Evolutionary conservation across 2,329 filamentous ascomycete genomes (phyloP).

Genomic region (Sporothrix humicola): DNA sequence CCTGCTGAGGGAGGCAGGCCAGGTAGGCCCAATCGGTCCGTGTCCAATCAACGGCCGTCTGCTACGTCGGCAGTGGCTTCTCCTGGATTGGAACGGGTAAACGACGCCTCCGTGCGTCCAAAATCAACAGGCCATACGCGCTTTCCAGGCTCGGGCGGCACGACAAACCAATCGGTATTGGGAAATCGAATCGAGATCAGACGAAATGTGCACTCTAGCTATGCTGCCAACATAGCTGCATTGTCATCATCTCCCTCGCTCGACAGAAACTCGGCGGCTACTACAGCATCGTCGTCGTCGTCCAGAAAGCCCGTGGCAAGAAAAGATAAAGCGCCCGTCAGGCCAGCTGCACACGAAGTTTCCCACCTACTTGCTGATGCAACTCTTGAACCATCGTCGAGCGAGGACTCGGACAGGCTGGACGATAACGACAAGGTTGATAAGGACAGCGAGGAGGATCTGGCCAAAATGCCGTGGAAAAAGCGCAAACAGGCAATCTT

Average conservation of each 20-base stretch:
- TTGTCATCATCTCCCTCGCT: slow-evolving; percentile 12
- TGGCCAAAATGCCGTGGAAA: slow-evolving; percentile 55
- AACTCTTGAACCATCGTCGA: slow-evolving; percentile 35
- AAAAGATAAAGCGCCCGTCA: slow-evolving; percentile 29
- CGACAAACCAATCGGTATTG: not conserved
- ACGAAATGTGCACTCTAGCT: slow-evolving; percentile 36
- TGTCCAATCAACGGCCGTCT: slow-evolving; percentile 32
- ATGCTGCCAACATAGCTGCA: slow-evolving; percentile 4
- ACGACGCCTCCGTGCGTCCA: slow-evolving; percentile 19
- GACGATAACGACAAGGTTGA: slow-evolving; percentile 29
- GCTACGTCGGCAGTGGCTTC: not conserved
- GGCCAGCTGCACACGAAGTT: slow-evolving; percentile 26
- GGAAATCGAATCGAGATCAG: slow-evolving; percentile 34
- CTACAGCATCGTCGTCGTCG: not conserved
- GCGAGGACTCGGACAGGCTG: slow-evolving; percentile 35
- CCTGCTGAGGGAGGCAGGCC: slow-evolving; percentile 6
- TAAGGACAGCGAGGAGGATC: slow-evolving; percentile 28
- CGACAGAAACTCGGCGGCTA: slow-evolving; percentile 16
- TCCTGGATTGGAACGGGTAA: slow-evolving; percentile 21
- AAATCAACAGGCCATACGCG: slow-evolving; percentile 32
- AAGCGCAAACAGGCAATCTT: slow-evolving; percentile 68
- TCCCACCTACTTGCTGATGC: slow-evolving; percentile 36
- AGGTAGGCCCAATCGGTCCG: slow-evolving; percentile 23
- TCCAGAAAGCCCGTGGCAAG: slow-evolving; percentile 5
- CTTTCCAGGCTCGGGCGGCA: not conserved